Evolutionary conservation across 345 rosid species (phyloP), one percentile per base, ranked within the genome.

Genomic region (Gossypium turneri): DNA sequence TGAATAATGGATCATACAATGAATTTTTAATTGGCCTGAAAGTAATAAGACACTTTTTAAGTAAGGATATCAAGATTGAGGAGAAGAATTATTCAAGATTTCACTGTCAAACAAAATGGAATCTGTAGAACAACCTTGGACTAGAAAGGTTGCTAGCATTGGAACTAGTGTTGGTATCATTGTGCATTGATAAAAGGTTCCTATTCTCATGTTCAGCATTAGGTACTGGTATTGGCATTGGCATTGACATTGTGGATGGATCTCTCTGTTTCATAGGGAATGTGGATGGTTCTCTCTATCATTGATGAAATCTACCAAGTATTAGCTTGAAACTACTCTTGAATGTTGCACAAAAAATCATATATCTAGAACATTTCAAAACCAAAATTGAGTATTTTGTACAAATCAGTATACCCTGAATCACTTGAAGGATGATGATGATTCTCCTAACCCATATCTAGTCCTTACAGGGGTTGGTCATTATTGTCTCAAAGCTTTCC

Each of bases 1-100:
- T 22, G 24, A 22, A 22, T 22, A 22, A 22, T 22, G 24, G 24
- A 22, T 82, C 86, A 70, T 84, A 84, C 1, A 80, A 24, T 3
- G 68, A 11, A 45, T 67, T 79, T 58, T 11, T 62, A 0, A 45
- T 2, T 11, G 27, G 38, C 82, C 83, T 75, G 70, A 55, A 56
- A 70, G 12, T 13, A 57, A 5, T 16, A 17, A 16, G 34, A 29
- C 4, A 34, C 4, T 50, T 25, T 50, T 11, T 16, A 3, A 10
- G 4, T 16, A 16, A 12, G 44, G 24, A 7, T 25, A 25, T 16
- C 43, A 50, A 20, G 12, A 13, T 2, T 48, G 38, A 44, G 20
- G 20, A 8, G 19, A 10, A 44, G 71, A 50, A 27, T 43, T 43
- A 41, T 38, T 3, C 3, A 25, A 12, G 34, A 29, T 3, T 29